Base-by-base conservation (phyloP, 192 early-diverging fungal species). In the Umbelopsis vinacea region DNA sequence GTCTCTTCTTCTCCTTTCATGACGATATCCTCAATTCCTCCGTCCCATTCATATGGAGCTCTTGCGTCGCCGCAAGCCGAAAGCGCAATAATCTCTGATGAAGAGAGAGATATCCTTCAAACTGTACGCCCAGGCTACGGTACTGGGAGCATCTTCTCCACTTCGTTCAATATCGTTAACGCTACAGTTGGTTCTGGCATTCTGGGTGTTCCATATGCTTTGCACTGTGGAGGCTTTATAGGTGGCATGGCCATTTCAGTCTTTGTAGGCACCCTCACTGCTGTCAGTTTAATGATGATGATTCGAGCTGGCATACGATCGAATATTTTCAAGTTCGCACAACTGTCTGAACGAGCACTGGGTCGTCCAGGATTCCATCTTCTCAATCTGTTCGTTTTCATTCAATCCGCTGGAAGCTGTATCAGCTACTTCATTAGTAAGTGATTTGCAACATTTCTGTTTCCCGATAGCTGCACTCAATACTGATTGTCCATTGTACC, bases 141-240 rank as follows among this genome's bases (percentile, higher is more conserved):
- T 45, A 74, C 60, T 0, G 71, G 83, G 35, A 52, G 70, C 17
- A 48, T 79, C 17, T 46, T 80, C 17, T 76, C 82, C 45, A 78
- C 81, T 24, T 74, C 88, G 21, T 81, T 88, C 67, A 90, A 88
- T 72, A 82, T 92, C 60, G 85, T 92, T 60, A 92, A 92, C 74
- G 88, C 88, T 2, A 87, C 88, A 15, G 87, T 90, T 40, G 90
- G 90, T 15, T 88, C 89, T 8, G 90, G 90, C 12, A 85, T 92
- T 26, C 81, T 92, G 12, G 90, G 87, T 6, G 73, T 92, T 29
- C 86, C 90, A 14, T 92, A 87, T 74, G 88, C 90, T 9, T 80
- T 92, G 46, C 77, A 77, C 24, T 83, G 86, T 22, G 84, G 80
- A 6, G 90, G 90, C n/a, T 90, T 92, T 69, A 82, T 80, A 50